These are phyloP conservation scores for Pseudoturritis turrita DNA, from an alignment of 345 rosid species.

Conservation along the genomic window DNA sequence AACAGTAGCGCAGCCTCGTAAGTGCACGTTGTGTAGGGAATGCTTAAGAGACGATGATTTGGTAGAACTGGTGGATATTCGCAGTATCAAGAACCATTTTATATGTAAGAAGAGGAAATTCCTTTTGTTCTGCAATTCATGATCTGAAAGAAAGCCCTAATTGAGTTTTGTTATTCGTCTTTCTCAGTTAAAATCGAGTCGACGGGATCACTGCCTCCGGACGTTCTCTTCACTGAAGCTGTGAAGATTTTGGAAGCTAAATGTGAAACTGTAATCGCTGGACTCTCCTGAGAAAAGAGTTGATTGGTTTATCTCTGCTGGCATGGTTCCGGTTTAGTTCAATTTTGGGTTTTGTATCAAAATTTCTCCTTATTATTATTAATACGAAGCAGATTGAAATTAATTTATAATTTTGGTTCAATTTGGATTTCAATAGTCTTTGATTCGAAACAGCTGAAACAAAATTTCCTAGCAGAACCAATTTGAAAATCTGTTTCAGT, in stretches of 20 bases:
- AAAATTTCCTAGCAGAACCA: background rate
- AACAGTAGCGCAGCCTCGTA: slow-evolving; percentile 67
- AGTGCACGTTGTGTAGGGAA: slow-evolving; percentile 87
- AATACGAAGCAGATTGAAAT: background rate
- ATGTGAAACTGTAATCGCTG: slow-evolving; percentile 60
- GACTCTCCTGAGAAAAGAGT: slow-evolving; percentile 37
- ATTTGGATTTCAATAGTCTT: background rate
- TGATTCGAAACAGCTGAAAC: background rate
- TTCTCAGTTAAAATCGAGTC: slow-evolving; percentile 79
- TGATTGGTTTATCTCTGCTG: background rate
- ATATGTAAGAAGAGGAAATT: slow-evolving; percentile 57
- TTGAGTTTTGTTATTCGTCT: background rate
- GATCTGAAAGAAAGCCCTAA: background rate
- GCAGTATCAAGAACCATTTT: slow-evolving; percentile 73
- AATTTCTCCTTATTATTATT: background rate
- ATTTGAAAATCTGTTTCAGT: too few relatives aligned
- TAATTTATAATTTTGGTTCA: background rate
- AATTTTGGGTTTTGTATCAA: background rate
- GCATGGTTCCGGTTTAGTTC: background rate
- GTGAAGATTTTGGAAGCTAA: slow-evolving; percentile 86
- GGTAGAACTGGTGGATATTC: slow-evolving; percentile 57
- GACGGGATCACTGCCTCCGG: slow-evolving; percentile 81
- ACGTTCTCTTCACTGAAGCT: slow-evolving; percentile 79
- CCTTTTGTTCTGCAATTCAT: background rate
- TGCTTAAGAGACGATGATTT: slow-evolving; percentile 53